Percentiles rank a stretch among this genome's conserved stretches.
These are phyloP conservation scores for Chlamydomonas eustigma DNA, from an alignment of 139 green algal genomes.

Conservation along the genomic window DNA sequence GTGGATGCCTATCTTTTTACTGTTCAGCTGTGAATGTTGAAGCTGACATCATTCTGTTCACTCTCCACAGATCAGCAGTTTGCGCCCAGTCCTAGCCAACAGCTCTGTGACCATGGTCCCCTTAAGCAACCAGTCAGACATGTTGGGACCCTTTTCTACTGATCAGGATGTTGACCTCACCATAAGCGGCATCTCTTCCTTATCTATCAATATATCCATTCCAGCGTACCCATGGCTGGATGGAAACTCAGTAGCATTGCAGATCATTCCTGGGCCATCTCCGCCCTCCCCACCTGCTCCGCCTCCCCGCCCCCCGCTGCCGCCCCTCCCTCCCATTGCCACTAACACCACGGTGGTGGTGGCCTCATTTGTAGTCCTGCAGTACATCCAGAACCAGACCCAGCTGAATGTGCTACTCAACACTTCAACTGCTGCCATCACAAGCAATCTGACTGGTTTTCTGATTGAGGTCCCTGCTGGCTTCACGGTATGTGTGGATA, in stretches of 20 bases:
- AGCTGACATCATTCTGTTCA: too few species aligned
- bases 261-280: constrained; percentile 1
- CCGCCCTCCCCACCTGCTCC: background rate
- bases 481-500: constrained; percentile 5
- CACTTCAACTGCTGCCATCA: background rate
- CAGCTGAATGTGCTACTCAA: constrained; percentile 1
- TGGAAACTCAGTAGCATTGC: constrained; percentile 7
- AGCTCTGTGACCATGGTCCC: background rate
- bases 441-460: constrained; percentile 9
- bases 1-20: too few species aligned
- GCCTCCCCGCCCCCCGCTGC: background rate
- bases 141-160: constrained; percentile 2
- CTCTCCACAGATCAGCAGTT: background rate
- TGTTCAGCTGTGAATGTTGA: too few species aligned
- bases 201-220: background rate
- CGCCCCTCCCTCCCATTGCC: background rate
- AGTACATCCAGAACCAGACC: background rate
- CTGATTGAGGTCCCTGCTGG: constrained; percentile 6
- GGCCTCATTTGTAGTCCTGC: constrained; percentile 9
- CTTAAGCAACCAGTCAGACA: background rate
- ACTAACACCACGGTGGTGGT: background rate
- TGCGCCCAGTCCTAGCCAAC: background rate
- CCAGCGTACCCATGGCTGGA: constrained; percentile 15
- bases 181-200: background rate
- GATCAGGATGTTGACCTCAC: constrained; percentile 2